Evolutionary conservation across 371 early-diverging fungal genomes (phyloP).

Genomic region (Coemansia sp.): DNA sequence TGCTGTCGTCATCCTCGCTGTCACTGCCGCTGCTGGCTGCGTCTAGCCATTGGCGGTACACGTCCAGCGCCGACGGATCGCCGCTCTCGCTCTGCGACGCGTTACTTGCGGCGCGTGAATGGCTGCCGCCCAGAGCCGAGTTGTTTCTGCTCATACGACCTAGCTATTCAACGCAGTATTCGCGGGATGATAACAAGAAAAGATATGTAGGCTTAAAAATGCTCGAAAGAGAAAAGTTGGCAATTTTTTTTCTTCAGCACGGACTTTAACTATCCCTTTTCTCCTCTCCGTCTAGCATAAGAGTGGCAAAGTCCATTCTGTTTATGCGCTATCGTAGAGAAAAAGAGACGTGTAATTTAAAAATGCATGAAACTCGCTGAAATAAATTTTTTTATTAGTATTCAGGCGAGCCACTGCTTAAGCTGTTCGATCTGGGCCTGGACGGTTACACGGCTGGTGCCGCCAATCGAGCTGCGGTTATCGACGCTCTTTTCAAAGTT

Average conservation of each 20-base stretch:
- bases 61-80: conserved; percentile 18
- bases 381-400: background rate
- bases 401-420: conserved; percentile 60
- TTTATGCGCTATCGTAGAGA: no score
- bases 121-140: no score
- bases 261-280: no score
- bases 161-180: background rate
- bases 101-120: no score
- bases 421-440: conserved; percentile 74
- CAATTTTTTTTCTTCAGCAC: no score
- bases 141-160: background rate
- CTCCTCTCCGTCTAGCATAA: no score
- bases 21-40: conserved; percentile 18
- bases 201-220: background rate
- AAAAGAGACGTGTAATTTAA: no score
- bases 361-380: background rate
- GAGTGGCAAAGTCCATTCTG: no score
- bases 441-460: conserved; percentile 81
- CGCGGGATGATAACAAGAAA: background rate
- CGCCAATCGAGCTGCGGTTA: conserved; percentile 82
- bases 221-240: no score
- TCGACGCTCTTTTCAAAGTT: conserved; percentile 87
- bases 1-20: background rate
- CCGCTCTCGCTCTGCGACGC: background rate
- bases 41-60: conserved; percentile 38